phyloP scores from a whole-genome alignment of 1,284 basidiomycete genomes.

The Tausonia pullulans region DNA sequence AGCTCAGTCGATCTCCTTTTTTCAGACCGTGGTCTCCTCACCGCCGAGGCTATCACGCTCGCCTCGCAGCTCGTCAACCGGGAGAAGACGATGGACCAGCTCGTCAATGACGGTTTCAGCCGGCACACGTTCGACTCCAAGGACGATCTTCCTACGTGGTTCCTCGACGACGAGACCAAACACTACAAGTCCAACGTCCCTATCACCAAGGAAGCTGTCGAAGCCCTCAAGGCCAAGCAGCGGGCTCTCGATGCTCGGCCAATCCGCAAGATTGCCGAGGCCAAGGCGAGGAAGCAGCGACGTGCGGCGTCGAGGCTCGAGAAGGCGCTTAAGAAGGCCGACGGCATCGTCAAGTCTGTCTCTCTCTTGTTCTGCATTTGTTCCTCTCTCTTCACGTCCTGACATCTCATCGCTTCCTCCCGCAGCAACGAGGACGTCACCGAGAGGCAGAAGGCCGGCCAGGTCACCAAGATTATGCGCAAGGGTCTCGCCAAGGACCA shows the following conservation, averaged over 20 bases:
- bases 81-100: constrained; percentile 71
- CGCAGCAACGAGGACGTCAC: constrained; percentile 53
- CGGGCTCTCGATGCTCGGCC: constrained; percentile 91
- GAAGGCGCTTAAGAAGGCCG: constrained; percentile 92
- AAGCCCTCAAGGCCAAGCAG: constrained; percentile 75
- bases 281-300: constrained; percentile 93
- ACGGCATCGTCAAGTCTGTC: constrained; percentile 54
- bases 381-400: not conserved
- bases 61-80: constrained; percentile 90
- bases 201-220: constrained; percentile 90
- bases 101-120: constrained; percentile 94
- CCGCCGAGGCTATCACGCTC: constrained; percentile 82
- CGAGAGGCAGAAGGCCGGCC: constrained; percentile 86
- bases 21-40: constrained; percentile 71
- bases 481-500: constrained; percentile 57
- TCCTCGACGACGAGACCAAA: constrained; percentile 91
- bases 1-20: not conserved
- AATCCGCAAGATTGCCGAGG: constrained; percentile 98
- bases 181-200: constrained; percentile 92
- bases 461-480: constrained; percentile 82
- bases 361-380: not conserved
- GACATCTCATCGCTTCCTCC: not conserved
- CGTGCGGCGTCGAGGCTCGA: constrained; percentile 75
- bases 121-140: constrained; percentile 84
- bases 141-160: constrained; percentile 88